Base-by-base conservation (phyloP, 371 early-diverging fungal species). In the Phascolomyces articulosus region DNA sequence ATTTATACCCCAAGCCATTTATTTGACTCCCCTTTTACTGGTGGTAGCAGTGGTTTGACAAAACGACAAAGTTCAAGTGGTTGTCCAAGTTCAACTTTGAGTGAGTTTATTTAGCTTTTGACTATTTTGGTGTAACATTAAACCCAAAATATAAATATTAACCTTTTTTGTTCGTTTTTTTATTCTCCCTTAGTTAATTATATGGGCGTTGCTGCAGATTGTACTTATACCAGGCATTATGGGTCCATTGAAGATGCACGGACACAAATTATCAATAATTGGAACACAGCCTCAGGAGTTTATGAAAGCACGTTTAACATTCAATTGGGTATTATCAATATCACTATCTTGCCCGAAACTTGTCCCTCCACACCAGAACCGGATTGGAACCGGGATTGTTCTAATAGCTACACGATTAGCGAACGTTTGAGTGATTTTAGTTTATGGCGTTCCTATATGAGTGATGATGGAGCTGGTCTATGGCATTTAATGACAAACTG, bases 401-500 rank as follows among this genome's bases (percentile, higher is more conserved):
- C 84, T n/a, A 69, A 75, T 18, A 31, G 66, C 6, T 95, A 95
- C 68, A 70, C 85, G 8, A 94, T 98, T 55, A 86, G 87, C 40
- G 61, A 79, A 21, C 87, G 97, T n/a, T 72, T 98, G 38, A 90
- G 86, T 68, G 97, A 95, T 73, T 98, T 98, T 67, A 90, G 92
- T 56, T 41, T 67, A 21, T 98, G 98, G 98, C 85, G 97, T 64
- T 94, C 92, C 13, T 74, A 63, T 10, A 71, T 82, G 24, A 64
- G 73, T 15, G 68, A 76, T 41, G 94, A 94, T 75, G 87, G 91
- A 15, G 90, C 91, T 15, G 96, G 95, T 4, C 69, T 97, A 51
- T 98, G 96, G 96, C 97, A 96, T 70, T 75, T 98, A 63, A 86
- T 98, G 92, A 95, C 96, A 16, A 86, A 87, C 49, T 96, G 96